Evolutionary conservation across 495 filamentous ascomycete genomes (phyloP), one percentile per base, ranked within the genome.

Genomic region (Xylaria bambusicola): DNA sequence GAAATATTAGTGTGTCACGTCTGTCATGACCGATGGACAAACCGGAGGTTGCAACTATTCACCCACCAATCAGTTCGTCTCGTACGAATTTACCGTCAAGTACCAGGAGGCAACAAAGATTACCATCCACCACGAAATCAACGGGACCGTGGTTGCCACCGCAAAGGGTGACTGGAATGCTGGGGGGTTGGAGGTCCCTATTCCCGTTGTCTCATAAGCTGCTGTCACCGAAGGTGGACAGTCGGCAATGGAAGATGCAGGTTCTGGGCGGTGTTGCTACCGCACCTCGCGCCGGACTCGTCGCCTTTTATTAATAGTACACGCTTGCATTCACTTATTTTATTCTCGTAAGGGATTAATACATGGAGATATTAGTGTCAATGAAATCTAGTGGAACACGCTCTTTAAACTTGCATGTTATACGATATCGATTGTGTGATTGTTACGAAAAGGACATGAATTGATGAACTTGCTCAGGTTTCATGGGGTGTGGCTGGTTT

Each of bases 61-160:
- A 20, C 40, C 40, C 40, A 44, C 40, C 40, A 44, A 44, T 44
- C 40, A 44, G 40, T 44, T 44, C 40, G 40, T 44, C 40, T 44
- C 40, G 40, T 44, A 44, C 40, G 40, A 44, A 44, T 44, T 44
- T 44, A 44, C 40, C 40, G 40, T 44, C 40, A 44, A 44, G 40
- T 44, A 44, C 40, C 40, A 15, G 18, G 40, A 44, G 40, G 40
- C 40, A 20, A 44, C 40, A 44, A 44, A 44, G 40, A 44, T 44
- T 20, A 44, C 40, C 40, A 44, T 44, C 40, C 40, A 44, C 40
- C 40, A 44, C 40, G 40, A 44, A 44, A 44, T 44, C 40, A 44
- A 44, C 40, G 40, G 40, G 40, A 44, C 40, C 40, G 40, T 44
- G 40, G 40, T 44, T 20, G 40, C 40, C 40, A 44, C 40, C 40